Percentiles rank a stretch among this genome's conserved stretches.
Conservation (phyloP, 2,329 filamentous ascomycete genomes). For the Fusarium anguioides region DNA sequence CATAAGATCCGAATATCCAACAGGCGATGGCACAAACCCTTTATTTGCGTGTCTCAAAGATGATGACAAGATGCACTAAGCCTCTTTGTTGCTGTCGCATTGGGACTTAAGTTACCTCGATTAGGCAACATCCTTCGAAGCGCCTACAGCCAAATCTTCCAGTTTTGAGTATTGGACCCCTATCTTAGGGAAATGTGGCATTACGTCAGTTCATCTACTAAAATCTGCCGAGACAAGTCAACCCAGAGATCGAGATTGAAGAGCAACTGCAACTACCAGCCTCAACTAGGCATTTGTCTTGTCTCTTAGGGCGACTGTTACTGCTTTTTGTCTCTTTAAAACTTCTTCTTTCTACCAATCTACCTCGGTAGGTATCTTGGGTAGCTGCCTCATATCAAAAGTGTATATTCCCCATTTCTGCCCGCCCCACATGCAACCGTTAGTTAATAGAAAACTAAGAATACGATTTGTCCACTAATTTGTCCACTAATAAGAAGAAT, state of each 20-base stretch:
- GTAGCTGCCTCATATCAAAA: too few species aligned
- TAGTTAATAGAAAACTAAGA: background rate
- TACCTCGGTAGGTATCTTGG: too few species aligned
- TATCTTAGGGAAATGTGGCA: background rate
- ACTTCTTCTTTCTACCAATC: background rate
- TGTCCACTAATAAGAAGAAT: background rate
- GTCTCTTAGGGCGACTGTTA: background rate
- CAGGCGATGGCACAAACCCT: background rate
- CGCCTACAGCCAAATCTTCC: background rate
- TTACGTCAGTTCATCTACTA: conserved; percentile 30
- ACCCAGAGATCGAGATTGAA: background rate
- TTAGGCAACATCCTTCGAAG: background rate
- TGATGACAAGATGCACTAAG: conserved; percentile 32
- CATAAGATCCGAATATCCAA: conserved; percentile 19
- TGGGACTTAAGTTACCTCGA: conserved; percentile 12
- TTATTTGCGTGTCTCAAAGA: conserved; percentile 7
- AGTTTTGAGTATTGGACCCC: conserved; percentile 21
- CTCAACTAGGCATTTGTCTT: conserved; percentile 6
- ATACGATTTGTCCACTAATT: too few species aligned
- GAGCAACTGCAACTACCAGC: background rate
- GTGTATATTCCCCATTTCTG: too few species aligned
- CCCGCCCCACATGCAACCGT: too few species aligned
- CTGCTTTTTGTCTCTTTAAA: background rate
- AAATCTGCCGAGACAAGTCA: conserved; percentile 8
- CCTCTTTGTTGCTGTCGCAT: conserved; percentile 14